Evolutionary conservation across 1,284 basidiomycete genomes (phyloP).

Genomic region (Trichosporon sp.): DNA sequence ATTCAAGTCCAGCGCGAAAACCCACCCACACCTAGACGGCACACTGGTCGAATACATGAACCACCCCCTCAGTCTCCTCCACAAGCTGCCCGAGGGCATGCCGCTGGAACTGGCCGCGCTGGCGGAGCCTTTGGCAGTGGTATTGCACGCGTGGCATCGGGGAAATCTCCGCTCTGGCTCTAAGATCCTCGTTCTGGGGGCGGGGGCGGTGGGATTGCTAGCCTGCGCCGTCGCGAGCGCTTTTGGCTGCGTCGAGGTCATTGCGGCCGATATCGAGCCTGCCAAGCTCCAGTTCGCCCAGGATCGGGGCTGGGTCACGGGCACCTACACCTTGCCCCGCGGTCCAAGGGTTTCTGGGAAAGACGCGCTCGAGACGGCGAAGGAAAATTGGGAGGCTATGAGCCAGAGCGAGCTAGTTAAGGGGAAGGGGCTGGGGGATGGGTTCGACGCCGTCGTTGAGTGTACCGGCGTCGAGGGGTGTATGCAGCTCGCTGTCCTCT

Average conservation of each 20-base stretch:
- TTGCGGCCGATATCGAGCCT: conserved; percentile 79
- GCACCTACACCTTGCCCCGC: conserved; percentile 62
- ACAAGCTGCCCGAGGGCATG: conserved; percentile 76
- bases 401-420: conserved; percentile 26
- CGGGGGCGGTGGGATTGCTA: conserved; percentile 85
- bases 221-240: conserved; percentile 72
- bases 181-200: conserved; percentile 79
- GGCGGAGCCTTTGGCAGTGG: conserved; percentile 84
- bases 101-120: conserved; percentile 74
- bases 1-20: conserved; percentile 84
- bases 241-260: conserved; percentile 63
- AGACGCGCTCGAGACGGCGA: conserved; percentile 63
- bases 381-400: conserved; percentile 55
- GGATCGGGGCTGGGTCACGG: conserved; percentile 66
- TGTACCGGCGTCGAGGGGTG: conserved; percentile 89
- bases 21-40: conserved; percentile 87
- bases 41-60: conserved; percentile 83
- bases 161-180: conserved; percentile 59
- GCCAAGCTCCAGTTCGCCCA: conserved; percentile 70
- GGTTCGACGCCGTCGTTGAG: conserved; percentile 83
- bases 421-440: conserved; percentile 56
- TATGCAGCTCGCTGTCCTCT: conserved; percentile 66
- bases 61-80: conserved; percentile 75
- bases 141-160: conserved; percentile 74
- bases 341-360: conserved; percentile 52